Base-by-base conservation (phyloP, 306 rosid genomes). In the Citrullus colocynthis region DNA sequence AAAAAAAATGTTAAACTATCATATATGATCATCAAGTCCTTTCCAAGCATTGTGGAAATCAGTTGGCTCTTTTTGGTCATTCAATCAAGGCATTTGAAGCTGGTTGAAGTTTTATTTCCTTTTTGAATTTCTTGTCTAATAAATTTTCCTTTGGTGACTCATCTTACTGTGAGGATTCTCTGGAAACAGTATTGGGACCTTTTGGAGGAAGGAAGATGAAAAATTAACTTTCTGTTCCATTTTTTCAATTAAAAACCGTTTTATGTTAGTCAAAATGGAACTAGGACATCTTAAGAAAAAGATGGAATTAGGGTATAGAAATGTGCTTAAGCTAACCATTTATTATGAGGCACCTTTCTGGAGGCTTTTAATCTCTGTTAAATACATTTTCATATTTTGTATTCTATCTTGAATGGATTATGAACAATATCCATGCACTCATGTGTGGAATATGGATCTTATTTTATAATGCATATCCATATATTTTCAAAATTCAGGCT, bases 401-500 rank as follows among this genome's bases (percentile, higher is more conserved):
- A 73, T 16, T 7, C 21, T 32, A 42, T 72, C 2, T 48, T 30
- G 60, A 72, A 18, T 48, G 37, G 37, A 49, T 49, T 72, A 8
- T 62, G 59, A 63, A 77, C 70, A 42, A 57, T 18, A 41, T 24
- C 58, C 32, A 24, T 37, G 42, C 4, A 32, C 44, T 77, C 10
- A 13, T 36, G 49, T 21, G 63, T 74, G 10, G 32, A 74, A 48
- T 52, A 34, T 36, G 37, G 51, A 63, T 34, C 54, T 34, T 57
- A 74, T 62, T 65, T 44, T 63, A 73, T 78, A 70, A 77, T 76
- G 74, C 80, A 55, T 39, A 57, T 74, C 55, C 79, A 55, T 39
- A 49, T 75, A 63, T 55, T 80, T 44, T 83, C 39, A 69, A 75
- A 75, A 80, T 73, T 70, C 85, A 96, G 99, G 99, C 98, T 82